Percentiles rank a stretch among this genome's conserved stretches.
phyloP scores from a whole-genome alignment of 768 basidiomycete genomes.

The Holtermannia corniformis region DNA sequence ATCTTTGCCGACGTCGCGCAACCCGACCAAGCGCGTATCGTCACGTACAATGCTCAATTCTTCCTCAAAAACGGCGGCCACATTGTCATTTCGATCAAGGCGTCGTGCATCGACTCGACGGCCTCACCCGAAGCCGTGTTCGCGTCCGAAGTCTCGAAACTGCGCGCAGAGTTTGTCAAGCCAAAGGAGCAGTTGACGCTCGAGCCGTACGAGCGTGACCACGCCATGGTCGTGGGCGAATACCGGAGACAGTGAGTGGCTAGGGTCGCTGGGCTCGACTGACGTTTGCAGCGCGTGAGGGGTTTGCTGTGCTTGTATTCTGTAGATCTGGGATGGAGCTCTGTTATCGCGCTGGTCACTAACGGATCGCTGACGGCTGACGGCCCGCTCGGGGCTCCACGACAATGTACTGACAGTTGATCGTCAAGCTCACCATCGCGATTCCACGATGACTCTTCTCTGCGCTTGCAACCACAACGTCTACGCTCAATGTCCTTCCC shows the following conservation, averaged over 20 bases:
- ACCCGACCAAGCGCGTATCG: constrained; percentile 97
- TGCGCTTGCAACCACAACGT: no score
- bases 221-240: constrained; percentile 40
- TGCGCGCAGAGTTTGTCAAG: constrained; percentile 73
- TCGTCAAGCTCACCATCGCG: no score
- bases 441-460: no score
- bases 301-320: no score
- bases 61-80: constrained; percentile 95
- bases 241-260: constrained; percentile 35
- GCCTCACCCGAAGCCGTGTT: constrained; percentile 80
- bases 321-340: no score
- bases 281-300: no score
- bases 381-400: no score
- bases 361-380: no score
- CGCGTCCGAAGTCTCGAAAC: constrained; percentile 68
- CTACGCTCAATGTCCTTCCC: no score
- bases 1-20: constrained; percentile 98
- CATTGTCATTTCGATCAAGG: constrained; percentile 94
- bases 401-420: no score
- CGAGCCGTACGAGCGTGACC: constrained; percentile 51
- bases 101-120: constrained; percentile 98
- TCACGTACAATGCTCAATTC: constrained; percentile 79
- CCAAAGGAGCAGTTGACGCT: constrained; percentile 88
- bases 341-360: no score
- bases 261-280: no score